These are phyloP conservation scores for Scleroderma bovista DNA, from an alignment of 768 basidiomycete species.

Conservation along the genomic window DNA sequence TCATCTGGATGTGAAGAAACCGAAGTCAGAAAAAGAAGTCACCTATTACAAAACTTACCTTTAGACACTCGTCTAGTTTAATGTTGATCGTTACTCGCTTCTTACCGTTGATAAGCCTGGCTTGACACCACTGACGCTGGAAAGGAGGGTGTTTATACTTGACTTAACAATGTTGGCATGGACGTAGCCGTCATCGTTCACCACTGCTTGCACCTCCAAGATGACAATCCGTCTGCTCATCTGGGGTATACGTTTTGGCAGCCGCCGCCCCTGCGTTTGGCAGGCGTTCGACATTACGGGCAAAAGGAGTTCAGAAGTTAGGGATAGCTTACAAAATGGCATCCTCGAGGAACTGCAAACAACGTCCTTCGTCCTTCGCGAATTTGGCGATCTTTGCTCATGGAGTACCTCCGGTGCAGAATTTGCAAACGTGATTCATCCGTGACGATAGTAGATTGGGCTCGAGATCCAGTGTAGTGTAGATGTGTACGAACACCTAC, in stretches of 20 bases:
- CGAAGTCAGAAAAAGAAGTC: no score
- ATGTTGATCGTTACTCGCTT: constrained; percentile 88
- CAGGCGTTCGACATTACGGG: constrained; percentile 61
- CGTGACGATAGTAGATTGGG: constrained; percentile 91
- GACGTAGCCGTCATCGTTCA: constrained; percentile 66
- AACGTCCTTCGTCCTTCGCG: constrained; percentile 60
- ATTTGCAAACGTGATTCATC: constrained; percentile 93
- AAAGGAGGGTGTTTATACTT: neutral
- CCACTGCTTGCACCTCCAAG: constrained; percentile 51
- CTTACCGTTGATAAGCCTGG: constrained; percentile 62
- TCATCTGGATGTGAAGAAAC: no score
- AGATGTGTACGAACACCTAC: constrained; percentile 72
- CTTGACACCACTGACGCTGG: constrained; percentile 80
- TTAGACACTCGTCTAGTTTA: constrained; percentile 89
- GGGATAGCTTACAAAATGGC: constrained; percentile 80
- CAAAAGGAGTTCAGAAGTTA: constrained; percentile 69
- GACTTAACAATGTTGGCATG: neutral
- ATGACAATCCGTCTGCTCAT: constrained; percentile 66
- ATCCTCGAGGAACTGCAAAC: constrained; percentile 77
- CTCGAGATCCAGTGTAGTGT: constrained; percentile 39
- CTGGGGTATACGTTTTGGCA: constrained; percentile 59
- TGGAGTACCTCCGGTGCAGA: constrained; percentile 72
- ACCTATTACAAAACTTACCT: constrained; percentile 58
- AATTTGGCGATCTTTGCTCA: constrained; percentile 59
- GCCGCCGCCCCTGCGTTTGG: constrained; percentile 65